Conservation (phyloP, 495 filamentous ascomycete genomes). For the Rhypophila decipiens region DNA sequence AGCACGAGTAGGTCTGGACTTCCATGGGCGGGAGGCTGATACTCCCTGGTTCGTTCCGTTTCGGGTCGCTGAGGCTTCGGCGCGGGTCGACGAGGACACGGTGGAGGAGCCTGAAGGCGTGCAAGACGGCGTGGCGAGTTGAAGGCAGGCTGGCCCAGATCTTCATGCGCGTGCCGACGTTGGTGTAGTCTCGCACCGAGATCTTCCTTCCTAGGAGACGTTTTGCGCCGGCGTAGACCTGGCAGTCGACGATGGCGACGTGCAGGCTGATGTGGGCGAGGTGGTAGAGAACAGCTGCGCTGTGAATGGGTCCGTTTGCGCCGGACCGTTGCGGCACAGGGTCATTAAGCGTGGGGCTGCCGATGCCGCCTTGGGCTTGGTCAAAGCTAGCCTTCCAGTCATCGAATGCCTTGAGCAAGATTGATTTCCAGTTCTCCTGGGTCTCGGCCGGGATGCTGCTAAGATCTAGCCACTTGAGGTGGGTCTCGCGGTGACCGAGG, state of each 20-base stretch:
- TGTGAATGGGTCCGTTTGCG: slow-evolving; percentile 76
- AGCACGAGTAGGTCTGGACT: slow-evolving; percentile 59
- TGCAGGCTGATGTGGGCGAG: slow-evolving; percentile 94
- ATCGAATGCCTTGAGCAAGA: slow-evolving; percentile 81
- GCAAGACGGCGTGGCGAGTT: slow-evolving; percentile 85
- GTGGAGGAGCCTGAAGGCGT: slow-evolving; percentile 79
- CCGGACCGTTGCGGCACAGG: slow-evolving; percentile 28
- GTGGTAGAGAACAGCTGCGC: slow-evolving; percentile 80
- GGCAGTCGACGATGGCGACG: slow-evolving; percentile 89
- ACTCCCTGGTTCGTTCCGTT: slow-evolving; percentile 16
- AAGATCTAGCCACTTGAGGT: slow-evolving; percentile 75
- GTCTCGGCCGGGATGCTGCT: slow-evolving; percentile 65
- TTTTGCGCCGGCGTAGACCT: slow-evolving; percentile 83
- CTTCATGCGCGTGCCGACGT: slow-evolving; percentile 74
- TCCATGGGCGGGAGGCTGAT: slow-evolving; percentile 27
- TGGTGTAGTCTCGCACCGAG: slow-evolving; percentile 68
- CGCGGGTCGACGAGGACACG: slow-evolving; percentile 61
- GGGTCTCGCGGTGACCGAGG: slow-evolving; percentile 88
- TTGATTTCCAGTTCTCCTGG: slow-evolving; percentile 81
- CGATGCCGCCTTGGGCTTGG: slow-evolving; percentile 49
- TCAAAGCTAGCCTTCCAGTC: slow-evolving; percentile 94
- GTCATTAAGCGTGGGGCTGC: slow-evolving; percentile 32
- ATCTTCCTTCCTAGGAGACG: slow-evolving; percentile 81
- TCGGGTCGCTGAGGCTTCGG: slow-evolving; percentile 26
- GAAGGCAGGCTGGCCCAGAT: slow-evolving; percentile 76